Base-by-base conservation (phyloP, 2,329 filamentous ascomycete genomes). In the Hypoxylon sp. region DNA sequence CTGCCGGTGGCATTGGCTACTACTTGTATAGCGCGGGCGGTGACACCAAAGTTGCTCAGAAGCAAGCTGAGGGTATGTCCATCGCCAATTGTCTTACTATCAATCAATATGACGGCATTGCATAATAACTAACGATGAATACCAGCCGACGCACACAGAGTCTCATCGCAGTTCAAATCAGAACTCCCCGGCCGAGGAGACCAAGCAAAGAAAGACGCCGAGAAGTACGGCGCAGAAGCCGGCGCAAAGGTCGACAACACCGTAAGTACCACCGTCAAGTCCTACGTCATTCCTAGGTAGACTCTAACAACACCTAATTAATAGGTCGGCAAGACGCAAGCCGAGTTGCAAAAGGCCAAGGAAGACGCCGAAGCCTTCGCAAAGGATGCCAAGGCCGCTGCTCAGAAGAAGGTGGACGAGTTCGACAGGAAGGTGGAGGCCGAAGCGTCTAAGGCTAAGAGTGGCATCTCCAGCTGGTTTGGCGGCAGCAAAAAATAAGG, bases 21-120 rank as follows among this genome's bases (percentile, higher is more conserved):
- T 98, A 98, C 84, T 87, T 98, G 69, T 99, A 97, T 85, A 86
- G 82, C 56, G 91, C 94, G 14, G 95, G 95, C 68, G 94, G 95
- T 63, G 87, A 89, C 79, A 86, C 93, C 56, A 93, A 91, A 80
- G 89, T 87, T 53, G 95, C 94, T n/a, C 89, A 94, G 86, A 92
- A 95, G 85, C 86, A 96, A 80, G 87, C 92, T 73, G 92, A 97
- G 84, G 88, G 95, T 97, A 83, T 36, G 34, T 25, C n/a, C 7
- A 45, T 19, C 23, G 13, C 17, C 6, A 32, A 34, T 28, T 9
- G 4, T 6, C 17, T 32, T 21, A 5, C 17, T 43, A 30, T 30
- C 28, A 30, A 30, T 19, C 60, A 30, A 48, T 36, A 10, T 21
- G 38, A 21, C 21, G 25, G 5, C 43, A 57, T 49, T 21, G n/a